Conservation (phyloP, 345 rosid genomes). For the Trapa incisa region DNA sequence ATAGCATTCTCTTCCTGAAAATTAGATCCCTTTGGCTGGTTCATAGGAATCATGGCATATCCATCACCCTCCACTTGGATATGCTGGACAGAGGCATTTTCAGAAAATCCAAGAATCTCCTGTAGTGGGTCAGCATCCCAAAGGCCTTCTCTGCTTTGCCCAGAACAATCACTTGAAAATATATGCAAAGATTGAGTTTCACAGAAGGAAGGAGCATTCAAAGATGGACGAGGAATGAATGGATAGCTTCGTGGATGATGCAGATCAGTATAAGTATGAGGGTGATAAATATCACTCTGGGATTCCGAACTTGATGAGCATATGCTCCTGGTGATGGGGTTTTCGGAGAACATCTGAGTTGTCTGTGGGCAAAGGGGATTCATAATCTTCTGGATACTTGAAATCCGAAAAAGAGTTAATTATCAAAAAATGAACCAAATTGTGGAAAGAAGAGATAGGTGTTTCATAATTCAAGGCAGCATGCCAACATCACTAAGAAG, state of each 20-base stretch:
- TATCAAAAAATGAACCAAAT: neutral
- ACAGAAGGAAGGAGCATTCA: constrained; percentile 13
- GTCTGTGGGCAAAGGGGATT: constrained; percentile 23
- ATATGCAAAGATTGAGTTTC: neutral
- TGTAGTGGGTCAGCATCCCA: constrained; percentile 48
- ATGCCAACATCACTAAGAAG: neutral
- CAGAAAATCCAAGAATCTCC: constrained; percentile 37
- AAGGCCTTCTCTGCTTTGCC: constrained; percentile 30
- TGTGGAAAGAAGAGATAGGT: neutral
- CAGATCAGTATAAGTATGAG: constrained; percentile 16
- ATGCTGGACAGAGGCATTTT: constrained; percentile 27
- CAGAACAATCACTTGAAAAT: constrained; percentile 16
- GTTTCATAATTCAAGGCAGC: neutral
- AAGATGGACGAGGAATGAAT: constrained; percentile 26
- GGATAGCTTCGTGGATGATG: constrained; percentile 26
- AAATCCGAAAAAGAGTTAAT: constrained; percentile 18
- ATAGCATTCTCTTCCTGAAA: constrained; percentile 58
- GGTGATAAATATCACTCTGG: constrained; percentile 17
- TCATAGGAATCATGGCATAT: constrained; percentile 27
- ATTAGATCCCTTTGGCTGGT: constrained; percentile 28
- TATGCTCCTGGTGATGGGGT: constrained; percentile 19
- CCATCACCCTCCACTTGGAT: constrained; percentile 30
- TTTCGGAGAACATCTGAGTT: constrained; percentile 23
- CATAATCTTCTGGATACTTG: constrained; percentile 38
- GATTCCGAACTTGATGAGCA: constrained; percentile 25